Base-by-base conservation (phyloP, 208 protist genomes). In the Acanthamoeba rhysodes region DNA sequence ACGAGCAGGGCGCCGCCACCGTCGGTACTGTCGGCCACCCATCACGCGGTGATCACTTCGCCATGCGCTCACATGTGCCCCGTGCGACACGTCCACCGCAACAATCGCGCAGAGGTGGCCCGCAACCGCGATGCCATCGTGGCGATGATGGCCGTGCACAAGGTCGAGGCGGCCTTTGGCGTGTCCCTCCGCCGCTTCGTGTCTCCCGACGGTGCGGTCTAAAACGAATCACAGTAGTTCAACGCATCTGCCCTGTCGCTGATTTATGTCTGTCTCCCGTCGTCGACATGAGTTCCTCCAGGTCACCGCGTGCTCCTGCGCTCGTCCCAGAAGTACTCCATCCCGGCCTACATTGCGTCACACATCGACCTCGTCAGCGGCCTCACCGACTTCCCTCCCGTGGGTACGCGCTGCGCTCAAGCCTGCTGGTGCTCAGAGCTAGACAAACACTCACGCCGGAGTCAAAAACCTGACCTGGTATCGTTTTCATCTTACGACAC, bases 131-230 rank as follows among this genome's bases (percentile, higher is more conserved):
- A 80, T 20, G 72, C 37, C 2, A 29, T 80, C 9, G 50, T 34
- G 0, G n/a, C 50, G 34, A 45, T 34, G 0, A 80, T 80, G 72
- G 34, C 72, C 72, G n/a, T 80, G 24, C 72, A 80, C 32, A 32
- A 45, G 29, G 72, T 80, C 72, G 72, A 80, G n/a, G 72, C 72
- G 34, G 37, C 34, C 72, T 80, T 80, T 80, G 72, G 72, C 72
- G 72, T 80, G 29, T 80, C 72, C 29, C 72, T 80, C 29, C 34
- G 72, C 72, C 72, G 72, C 29, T 80, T 80, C 72, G 72, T 50
- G 29, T 80, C 72, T 8, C 29, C 72, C 37, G 72, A 80, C 37
- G 72, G 72, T 80, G 50, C 72, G 37, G n/a, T n/a, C n/a, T n/a
- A n/a, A n/a, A n/a, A n/a, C n/a, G n/a, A n/a, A n/a, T n/a, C n/a